Evolutionary conservation across 192 early-diverging fungal genomes (phyloP).

Genomic region (Linnemannia hyalina): DNA sequence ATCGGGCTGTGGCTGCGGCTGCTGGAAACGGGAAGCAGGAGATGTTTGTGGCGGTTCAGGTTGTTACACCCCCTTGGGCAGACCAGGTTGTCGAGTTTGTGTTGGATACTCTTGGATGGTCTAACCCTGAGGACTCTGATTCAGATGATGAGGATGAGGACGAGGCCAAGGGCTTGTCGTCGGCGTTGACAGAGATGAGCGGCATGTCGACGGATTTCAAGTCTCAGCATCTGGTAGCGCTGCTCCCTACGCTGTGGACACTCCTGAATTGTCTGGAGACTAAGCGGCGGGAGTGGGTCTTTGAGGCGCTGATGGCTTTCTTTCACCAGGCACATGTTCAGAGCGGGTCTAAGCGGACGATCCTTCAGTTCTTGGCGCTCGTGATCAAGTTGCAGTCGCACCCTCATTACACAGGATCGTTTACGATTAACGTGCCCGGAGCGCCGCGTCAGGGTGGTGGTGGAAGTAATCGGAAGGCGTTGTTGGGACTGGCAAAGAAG

Average conservation of each 20-base stretch:
- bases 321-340: constrained; percentile 33
- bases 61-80: constrained; percentile 58
- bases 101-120: constrained; percentile 61
- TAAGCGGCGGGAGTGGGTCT: constrained; percentile 40
- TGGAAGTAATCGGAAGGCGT: neutral
- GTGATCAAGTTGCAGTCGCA: constrained; percentile 57
- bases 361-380: constrained; percentile 37
- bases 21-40: constrained; percentile 5
- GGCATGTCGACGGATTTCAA: constrained; percentile 55
- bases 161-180: neutral
- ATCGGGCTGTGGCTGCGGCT: neutral
- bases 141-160: neutral
- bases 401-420: constrained; percentile 52
- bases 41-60: constrained; percentile 24
- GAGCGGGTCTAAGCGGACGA: constrained; percentile 39
- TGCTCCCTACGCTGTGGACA: constrained; percentile 67
- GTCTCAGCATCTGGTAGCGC: constrained; percentile 57
- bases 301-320: constrained; percentile 44
- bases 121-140: constrained; percentile 22
- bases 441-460: constrained; percentile 10
- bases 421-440: constrained; percentile 54
- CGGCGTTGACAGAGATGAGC: constrained; percentile 36
- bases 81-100: constrained; percentile 71
- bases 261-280: constrained; percentile 62
- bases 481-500: constrained; percentile 30